Base-by-base conservation (phyloP, 331 rosid genomes). In the Ulmus americana region DNA sequence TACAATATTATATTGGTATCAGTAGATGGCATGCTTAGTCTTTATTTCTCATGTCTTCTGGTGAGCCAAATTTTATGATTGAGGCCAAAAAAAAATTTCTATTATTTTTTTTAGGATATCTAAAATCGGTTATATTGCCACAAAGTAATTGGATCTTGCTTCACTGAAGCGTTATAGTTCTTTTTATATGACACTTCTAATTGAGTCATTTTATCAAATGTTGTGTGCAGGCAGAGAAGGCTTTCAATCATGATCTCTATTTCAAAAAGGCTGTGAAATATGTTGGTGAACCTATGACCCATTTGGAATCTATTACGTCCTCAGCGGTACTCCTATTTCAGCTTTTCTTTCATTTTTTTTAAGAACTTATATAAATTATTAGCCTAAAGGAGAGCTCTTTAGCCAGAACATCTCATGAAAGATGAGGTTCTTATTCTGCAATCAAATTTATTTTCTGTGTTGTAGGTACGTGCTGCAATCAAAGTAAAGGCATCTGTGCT, bases 191-290 rank as follows among this genome's bases (percentile, higher is more conserved):
- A 2, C 50, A 53, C 41, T 54, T 14, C 43, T 8, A 64, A 15
- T 56, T 46, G 72, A 46, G 38, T 74, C 43, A 61, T 51, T 74
- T 64, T 12, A 55, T 61, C 46, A 44, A 52, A 14, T 77, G 40
- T 57, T 71, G 52, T 73, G 40, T 76, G 74, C 86, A 84, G 97
- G 90, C 97, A n/a, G 90, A 90, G 83, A 87, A 83, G 76, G 97
- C 85, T 82, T 79, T 70, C 66, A 85, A 90, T 80, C 95, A 87
- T 39, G 95, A 83, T 50, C 70, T 76, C 50, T 81, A 78, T 68
- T 90, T 72, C 83, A 61, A 76, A 70, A 76, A 64, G 84, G 44
- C 81, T 63, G 65, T 56, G 50, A 76, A 80, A 60, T 52, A 68
- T 65, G 72, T 76, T 50, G 84, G 80, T 41, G 81, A 80, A 65